A percentile compares a stretch with the other conserved stretches of the same genome.
Evolutionary conservation across 768 basidiomycete genomes (phyloP).

Genomic region (Clathrus columnatus): DNA sequence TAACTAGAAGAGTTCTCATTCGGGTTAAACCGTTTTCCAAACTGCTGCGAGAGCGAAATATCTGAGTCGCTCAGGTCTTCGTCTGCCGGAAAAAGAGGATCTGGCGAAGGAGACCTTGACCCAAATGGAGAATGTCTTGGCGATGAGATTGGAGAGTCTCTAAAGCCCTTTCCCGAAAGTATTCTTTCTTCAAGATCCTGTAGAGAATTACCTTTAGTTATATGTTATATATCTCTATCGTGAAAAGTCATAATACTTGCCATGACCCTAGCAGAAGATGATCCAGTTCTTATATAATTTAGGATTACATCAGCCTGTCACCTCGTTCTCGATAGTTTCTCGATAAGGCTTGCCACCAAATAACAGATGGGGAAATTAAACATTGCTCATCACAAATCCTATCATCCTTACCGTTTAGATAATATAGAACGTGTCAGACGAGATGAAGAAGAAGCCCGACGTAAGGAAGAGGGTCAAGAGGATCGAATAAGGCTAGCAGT

Average conservation of each 20-base stretch:
- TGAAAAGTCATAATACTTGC: too few relatives aligned
- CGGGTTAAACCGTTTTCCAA: constrained; percentile 16
- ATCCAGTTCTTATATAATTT: too few relatives aligned
- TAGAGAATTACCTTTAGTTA: background rate
- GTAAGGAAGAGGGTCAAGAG: constrained; percentile 59
- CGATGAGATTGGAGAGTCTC: constrained; percentile 45
- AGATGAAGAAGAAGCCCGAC: constrained; percentile 74
- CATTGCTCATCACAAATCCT: constrained; percentile 87
- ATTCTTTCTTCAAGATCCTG: constrained; percentile 59
- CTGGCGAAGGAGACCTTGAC: constrained; percentile 28
- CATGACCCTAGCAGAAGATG: too few relatives aligned
- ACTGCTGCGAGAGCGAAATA: constrained; percentile 13
- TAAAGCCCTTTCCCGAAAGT: constrained; percentile 72
- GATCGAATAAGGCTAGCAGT: constrained; percentile 67
- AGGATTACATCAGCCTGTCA: too few relatives aligned
- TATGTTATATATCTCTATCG: background rate
- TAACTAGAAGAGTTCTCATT: constrained; percentile 39
- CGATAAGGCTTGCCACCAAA: background rate
- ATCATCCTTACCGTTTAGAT: constrained; percentile 78
- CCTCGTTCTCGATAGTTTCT: too few relatives aligned
- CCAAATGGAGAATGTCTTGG: constrained; percentile 58
- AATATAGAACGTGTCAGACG: constrained; percentile 73
- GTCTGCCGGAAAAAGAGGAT: constrained; percentile 5
- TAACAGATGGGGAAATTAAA: constrained; percentile 72
- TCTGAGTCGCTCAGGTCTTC: constrained; percentile 6